These are phyloP conservation scores for Pseudozyma hubeiensis DNA, from an alignment of 1,284 basidiomycete species.

Conservation along the genomic window DNA sequence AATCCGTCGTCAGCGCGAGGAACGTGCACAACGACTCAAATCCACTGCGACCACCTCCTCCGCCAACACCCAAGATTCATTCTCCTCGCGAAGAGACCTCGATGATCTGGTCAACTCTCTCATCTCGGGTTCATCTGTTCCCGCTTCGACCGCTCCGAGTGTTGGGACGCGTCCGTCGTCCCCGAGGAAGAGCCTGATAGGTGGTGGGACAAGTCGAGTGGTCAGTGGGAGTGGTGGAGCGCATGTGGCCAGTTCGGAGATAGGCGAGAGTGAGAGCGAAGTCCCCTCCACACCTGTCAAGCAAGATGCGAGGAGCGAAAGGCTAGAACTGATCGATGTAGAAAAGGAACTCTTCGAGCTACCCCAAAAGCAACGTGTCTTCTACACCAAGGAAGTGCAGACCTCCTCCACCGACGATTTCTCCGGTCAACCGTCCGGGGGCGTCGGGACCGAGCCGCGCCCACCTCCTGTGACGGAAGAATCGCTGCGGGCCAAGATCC, in stretches of 20 bases:
- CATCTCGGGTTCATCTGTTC: conserved; percentile 23
- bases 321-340: conserved; percentile 83
- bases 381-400: conserved; percentile 93
- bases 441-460: conserved; percentile 29
- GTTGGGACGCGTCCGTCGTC: conserved; percentile 21
- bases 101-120: conserved; percentile 65
- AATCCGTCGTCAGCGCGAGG: conserved; percentile 78
- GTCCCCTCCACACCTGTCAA: conserved; percentile 22
- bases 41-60: conserved; percentile 14
- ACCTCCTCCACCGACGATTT: conserved; percentile 55
- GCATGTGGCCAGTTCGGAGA: conserved; percentile 38
- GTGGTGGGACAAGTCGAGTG: background rate
- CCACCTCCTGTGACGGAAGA: conserved; percentile 27
- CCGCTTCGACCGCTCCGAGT: conserved; percentile 20
- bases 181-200: conserved; percentile 27
- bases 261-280: conserved; percentile 45
- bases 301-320: conserved; percentile 20
- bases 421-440: conserved; percentile 76
- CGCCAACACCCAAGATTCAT: conserved; percentile 8
- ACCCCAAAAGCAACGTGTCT: conserved; percentile 84
- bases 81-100: conserved; percentile 51
- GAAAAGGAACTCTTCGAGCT: conserved; percentile 83
- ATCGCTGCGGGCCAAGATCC: conserved; percentile 35
- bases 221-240: conserved; percentile 7
- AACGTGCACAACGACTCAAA: conserved; percentile 71